Evolutionary conservation across 441 rosid species (phyloP).

Genomic region (Geranium incanum): DNA sequence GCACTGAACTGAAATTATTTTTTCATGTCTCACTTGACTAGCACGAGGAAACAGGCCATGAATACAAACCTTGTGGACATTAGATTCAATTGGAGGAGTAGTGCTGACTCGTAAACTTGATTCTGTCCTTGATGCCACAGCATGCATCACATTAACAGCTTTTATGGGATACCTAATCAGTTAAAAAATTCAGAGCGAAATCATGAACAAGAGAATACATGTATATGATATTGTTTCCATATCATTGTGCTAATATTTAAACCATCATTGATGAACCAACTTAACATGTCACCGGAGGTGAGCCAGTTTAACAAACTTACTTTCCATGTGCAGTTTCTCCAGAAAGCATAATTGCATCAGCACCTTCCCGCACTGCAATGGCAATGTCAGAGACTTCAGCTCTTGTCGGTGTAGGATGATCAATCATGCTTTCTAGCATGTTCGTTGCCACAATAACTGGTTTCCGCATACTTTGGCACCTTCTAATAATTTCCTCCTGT

Average conservation of each 20-base stretch:
- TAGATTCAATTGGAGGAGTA: conserved; percentile 40
- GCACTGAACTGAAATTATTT: not conserved
- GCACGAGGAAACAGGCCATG: not conserved
- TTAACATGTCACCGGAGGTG: not conserved
- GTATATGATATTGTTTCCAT: not conserved
- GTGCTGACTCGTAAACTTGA: conserved; percentile 59
- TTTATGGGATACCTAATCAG: conserved; percentile 62
- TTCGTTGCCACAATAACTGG: conserved; percentile 95
- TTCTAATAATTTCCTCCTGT: conserved; percentile 84
- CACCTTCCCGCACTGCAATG: conserved; percentile 90
- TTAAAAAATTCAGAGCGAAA: not conserved
- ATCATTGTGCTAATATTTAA: not conserved
- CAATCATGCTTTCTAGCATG: conserved; percentile 97
- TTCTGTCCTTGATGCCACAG: conserved; percentile 81
- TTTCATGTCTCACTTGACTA: conserved; percentile 5
- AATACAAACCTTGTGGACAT: conserved; percentile 49
- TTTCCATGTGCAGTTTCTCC: conserved; percentile 99
- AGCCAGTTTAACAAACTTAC: conserved; percentile 35
- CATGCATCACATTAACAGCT: conserved; percentile 93
- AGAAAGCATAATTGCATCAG: conserved; percentile 95
- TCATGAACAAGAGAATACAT: not conserved
- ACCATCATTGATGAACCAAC: not conserved
- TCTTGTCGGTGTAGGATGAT: conserved; percentile 96
- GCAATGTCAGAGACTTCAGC: conserved; percentile 99
- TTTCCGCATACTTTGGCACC: conserved; percentile 78